Percentiles rank a stretch among this genome's conserved stretches.
phyloP scores from a whole-genome alignment of 2,329 filamentous ascomycete species.

The Aspergillus sp. region DNA sequence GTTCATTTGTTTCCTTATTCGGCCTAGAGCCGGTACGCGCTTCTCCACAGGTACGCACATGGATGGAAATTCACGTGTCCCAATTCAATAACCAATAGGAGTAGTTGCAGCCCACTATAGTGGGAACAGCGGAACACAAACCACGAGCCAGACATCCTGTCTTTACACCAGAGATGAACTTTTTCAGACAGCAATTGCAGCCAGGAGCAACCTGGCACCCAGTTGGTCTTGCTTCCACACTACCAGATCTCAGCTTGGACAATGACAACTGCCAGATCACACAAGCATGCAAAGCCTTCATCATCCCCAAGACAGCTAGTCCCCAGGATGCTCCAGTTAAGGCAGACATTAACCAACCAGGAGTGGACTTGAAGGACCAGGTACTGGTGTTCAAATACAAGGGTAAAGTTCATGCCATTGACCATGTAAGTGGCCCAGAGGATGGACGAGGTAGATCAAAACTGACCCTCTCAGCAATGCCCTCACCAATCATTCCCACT shows the following conservation, averaged over 20 bases:
- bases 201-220: slow-evolving; percentile 42
- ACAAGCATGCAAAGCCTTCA: slow-evolving; percentile 54
- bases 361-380: slow-evolving; percentile 46
- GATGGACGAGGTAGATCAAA: neutral
- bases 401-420: slow-evolving; percentile 57
- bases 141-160: neutral
- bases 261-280: slow-evolving; percentile 31
- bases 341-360: slow-evolving; percentile 27
- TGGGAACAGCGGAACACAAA: neutral
- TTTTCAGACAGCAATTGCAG: slow-evolving; percentile 13
- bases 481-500: slow-evolving; percentile 61
- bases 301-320: slow-evolving; percentile 36
- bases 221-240: slow-evolving; percentile 48
- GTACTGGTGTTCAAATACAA: slow-evolving; percentile 59
- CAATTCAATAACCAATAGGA: neutral
- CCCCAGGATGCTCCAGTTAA: slow-evolving; percentile 18
- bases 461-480: slow-evolving; percentile 45
- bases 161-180: slow-evolving; percentile 12
- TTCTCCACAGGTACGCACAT: neutral
- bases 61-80: neutral
- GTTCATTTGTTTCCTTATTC: too few relatives aligned
- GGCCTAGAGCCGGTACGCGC: too few relatives aligned
- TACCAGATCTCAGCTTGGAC: slow-evolving; percentile 45
- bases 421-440: slow-evolving; percentile 47
- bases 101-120: neutral